Conservation (phyloP, 73 alveolate genomes). For the Paramecium sexaurelia region DNA sequence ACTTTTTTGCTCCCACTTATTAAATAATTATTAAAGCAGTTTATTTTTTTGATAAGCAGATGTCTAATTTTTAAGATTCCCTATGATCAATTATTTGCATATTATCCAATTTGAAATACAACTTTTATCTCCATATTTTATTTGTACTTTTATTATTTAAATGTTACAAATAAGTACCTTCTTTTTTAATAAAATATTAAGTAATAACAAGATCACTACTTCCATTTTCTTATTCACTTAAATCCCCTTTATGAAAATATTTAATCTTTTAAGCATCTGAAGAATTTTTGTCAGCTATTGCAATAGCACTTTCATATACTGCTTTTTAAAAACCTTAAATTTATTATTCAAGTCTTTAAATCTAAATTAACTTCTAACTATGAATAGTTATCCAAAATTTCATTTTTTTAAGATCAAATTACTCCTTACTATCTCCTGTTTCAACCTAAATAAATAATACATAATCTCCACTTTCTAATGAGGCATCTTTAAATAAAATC, state of each 20-base stretch:
- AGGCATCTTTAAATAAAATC: background rate
- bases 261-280: background rate
- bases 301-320: conserved; percentile 36
- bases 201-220: conserved; percentile 41
- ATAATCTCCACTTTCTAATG: conserved; percentile 39
- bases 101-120: background rate
- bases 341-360: background rate
- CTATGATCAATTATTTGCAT: conserved; percentile 32
- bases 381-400: conserved; percentile 27
- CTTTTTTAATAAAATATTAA: conserved; percentile 11
- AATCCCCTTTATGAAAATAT: conserved; percentile 44
- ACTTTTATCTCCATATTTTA: conserved; percentile 11
- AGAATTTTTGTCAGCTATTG: background rate
- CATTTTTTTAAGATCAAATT: background rate
- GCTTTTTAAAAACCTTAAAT: conserved; percentile 5
- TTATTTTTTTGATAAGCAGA: background rate
- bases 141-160: conserved; percentile 16
- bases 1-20: background rate
- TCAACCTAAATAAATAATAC: conserved; percentile 31
- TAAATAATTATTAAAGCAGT: background rate
- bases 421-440: conserved; percentile 8
- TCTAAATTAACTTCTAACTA: background rate
- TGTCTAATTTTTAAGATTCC: background rate
- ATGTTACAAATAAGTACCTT: conserved; percentile 30
- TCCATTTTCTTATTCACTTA: conserved; percentile 52